Percentiles rank a stretch among this genome's conserved stretches.
phyloP scores from a whole-genome alignment of 148 eudicot species.

The Arctostaphylos glauca region DNA sequence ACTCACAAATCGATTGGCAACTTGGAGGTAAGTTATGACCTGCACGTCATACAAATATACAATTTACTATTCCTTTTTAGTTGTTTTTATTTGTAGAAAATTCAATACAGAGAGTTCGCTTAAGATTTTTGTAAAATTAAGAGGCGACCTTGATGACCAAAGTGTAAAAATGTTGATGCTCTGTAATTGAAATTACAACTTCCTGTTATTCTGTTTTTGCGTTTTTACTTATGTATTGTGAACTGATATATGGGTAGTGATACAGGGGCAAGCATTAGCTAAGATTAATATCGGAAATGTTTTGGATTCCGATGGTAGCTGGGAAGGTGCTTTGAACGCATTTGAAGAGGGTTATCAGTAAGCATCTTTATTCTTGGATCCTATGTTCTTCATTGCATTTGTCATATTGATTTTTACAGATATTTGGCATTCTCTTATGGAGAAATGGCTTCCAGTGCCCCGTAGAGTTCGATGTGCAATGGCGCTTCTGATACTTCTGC shows the following conservation, averaged over 20 bases:
- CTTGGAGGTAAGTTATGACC: slow-evolving; percentile 62
- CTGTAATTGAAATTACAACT: neutral
- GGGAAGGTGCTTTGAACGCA: slow-evolving; percentile 55
- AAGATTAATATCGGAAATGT: slow-evolving; percentile 76
- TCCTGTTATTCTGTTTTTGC: neutral
- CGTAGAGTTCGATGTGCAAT: neutral
- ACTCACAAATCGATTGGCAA: slow-evolving; percentile 58
- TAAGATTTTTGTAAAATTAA: neutral
- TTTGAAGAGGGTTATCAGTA: slow-evolving; percentile 78
- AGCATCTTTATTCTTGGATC: slow-evolving; percentile 12
- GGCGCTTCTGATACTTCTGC: neutral
- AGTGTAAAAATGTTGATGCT: neutral
- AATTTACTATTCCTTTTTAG: neutral
- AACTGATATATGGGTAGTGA: slow-evolving; percentile 25
- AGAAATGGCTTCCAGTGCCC: neutral
- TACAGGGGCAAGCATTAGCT: slow-evolving; percentile 91
- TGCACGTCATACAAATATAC: neutral
- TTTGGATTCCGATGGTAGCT: slow-evolving; percentile 72
- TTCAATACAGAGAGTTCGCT: neutral
- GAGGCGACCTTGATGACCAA: neutral
- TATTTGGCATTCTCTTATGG: neutral
- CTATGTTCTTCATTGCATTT: neutral
- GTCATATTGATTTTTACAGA: neutral
- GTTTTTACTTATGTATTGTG: slow-evolving; percentile 10
- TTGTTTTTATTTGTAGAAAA: neutral